Evolutionary conservation across 805 yeast genomes (phyloP).

Genomic region (Metschnikowia koreensis): DNA sequence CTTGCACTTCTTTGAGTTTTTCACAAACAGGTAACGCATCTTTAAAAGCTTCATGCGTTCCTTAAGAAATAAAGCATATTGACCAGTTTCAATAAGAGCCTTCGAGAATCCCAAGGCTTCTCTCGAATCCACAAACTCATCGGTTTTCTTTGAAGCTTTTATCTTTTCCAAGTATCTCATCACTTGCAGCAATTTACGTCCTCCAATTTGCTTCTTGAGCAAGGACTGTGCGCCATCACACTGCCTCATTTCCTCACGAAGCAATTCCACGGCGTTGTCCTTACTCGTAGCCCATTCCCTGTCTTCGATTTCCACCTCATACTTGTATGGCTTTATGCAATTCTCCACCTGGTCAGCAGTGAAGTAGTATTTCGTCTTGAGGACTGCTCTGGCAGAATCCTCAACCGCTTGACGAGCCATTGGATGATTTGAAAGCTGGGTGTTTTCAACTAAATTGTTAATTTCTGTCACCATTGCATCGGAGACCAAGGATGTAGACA

Average conservation of each 20-base stretch:
- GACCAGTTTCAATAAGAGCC: constrained; percentile 71
- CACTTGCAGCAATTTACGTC: constrained; percentile 79
- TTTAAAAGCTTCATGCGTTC: constrained; percentile 69
- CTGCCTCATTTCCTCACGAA: constrained; percentile 84
- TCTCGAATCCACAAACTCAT: constrained; percentile 43
- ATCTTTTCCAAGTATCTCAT: constrained; percentile 64
- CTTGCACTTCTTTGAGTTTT: constrained; percentile 74
- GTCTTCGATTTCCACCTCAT: constrained; percentile 94
- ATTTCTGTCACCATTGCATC: constrained; percentile 78
- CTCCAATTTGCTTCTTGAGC: constrained; percentile 73
- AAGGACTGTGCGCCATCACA: constrained; percentile 62
- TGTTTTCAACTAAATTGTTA: constrained; percentile 65
- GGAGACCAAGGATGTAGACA: constrained; percentile 79
- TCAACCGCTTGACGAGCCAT: constrained; percentile 75
- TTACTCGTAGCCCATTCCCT: constrained; percentile 86
- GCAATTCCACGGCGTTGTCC: constrained; percentile 68
- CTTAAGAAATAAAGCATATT: constrained; percentile 74
- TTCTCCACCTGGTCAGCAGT: constrained; percentile 99
- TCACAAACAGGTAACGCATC: constrained; percentile 67
- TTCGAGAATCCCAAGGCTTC: constrained; percentile 86
- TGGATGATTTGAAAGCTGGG: constrained; percentile 83
- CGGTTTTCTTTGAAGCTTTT: constrained; percentile 32
- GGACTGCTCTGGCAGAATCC: constrained; percentile 80
- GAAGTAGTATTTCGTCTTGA: constrained; percentile 75
- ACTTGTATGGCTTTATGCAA: constrained; percentile 96